Evolutionary conservation across 257 asterid species (phyloP), one percentile per base, ranked within the genome.

Genomic region (Forsythia suspensa): DNA sequence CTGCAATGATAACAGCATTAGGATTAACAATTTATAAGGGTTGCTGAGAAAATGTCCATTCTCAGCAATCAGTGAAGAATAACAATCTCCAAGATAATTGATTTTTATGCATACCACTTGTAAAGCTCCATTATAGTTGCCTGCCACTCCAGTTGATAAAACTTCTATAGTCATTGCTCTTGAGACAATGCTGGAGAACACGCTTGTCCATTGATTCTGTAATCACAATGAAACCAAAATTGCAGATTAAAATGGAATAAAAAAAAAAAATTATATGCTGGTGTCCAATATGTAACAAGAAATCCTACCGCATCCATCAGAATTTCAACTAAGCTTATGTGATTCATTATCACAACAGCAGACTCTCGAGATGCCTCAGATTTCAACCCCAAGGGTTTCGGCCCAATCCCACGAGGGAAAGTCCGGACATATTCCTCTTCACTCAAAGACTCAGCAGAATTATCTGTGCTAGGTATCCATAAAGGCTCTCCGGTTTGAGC

Each of bases 341-440:
- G 98, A 82, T 89, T 94, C 97, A 94, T 94, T 41, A 94, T 96
- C 82, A 96, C 97, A 41, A 96, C 98, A 70, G 95, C 86, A 0
- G 99, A 85, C 81, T 92, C 97, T 8, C 97, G 75, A 0, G 99
- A 94, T 1, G 98, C 98, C 85, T 96, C 99, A 11, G 98, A 87
- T 78, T 86, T 90, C 83, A 91, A 82, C 15, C 98, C 97, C 84
- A 90, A 43, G 0, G 97, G 91, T 72, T 90, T 94, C 0, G 97
- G 98, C 72, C 97, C 99, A 11, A 96, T 92, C n/a, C 99, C 98
- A 20, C 97, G 89, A 40, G 98, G 96, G 80, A 96, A 92, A 3
- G 87, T 81, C 77, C 94, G 67, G 8, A 86, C 46, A 15, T 96
- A 96, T 84, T 96, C 98, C 15, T 94, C 97, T 68, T 92, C 97